Evolutionary conservation across 257 asterid species (phyloP).

Genomic region (Solanum piurae): DNA sequence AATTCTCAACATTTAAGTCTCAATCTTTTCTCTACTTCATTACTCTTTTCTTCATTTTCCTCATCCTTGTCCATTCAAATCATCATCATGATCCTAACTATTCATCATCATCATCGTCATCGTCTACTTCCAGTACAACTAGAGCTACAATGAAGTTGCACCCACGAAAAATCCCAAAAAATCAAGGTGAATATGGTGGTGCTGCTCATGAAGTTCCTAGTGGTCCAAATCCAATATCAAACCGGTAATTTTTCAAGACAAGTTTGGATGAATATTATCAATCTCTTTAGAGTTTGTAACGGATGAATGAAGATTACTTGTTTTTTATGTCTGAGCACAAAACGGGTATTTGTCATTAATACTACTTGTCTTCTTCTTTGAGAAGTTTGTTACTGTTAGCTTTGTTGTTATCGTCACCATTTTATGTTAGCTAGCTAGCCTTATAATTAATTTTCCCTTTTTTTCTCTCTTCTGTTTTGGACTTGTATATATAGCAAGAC

Average conservation of each 20-base stretch:
- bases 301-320: background rate
- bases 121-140: background rate
- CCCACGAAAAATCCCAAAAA: constrained; percentile 1
- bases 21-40: constrained; percentile 11
- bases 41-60: constrained; percentile 17
- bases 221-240: constrained; percentile 81
- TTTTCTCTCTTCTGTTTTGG: background rate
- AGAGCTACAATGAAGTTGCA: constrained; percentile 3
- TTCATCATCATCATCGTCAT: background rate
- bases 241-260: constrained; percentile 20
- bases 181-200: constrained; percentile 25
- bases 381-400: constrained; percentile 11
- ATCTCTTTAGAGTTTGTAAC: background rate
- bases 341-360: constrained; percentile 2
- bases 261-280: background rate
- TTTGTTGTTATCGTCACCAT: constrained; percentile 5
- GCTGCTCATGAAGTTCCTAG: constrained; percentile 79
- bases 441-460: background rate
- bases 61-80: constrained; percentile 12
- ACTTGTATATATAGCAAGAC: constrained; percentile 24
- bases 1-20: background rate
- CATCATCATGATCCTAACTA: background rate
- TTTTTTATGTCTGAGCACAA: background rate
- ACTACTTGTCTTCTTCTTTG: constrained; percentile 4
- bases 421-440: background rate